phyloP scores from a whole-genome alignment of 1,139 yeast genomes.

The Pichia terricola region DNA sequence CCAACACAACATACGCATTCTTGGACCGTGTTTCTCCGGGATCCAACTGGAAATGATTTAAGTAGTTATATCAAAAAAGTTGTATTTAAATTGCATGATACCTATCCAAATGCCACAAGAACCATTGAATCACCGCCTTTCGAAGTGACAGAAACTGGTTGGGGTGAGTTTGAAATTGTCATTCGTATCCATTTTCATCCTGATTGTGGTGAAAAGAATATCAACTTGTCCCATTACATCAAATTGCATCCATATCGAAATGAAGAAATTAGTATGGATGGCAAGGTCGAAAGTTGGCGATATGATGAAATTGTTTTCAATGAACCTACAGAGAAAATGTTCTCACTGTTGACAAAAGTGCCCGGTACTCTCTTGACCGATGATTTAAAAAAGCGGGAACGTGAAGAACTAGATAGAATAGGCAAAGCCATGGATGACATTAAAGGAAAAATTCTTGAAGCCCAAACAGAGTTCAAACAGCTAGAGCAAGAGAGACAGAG shows the following conservation, averaged over 20 bases:
- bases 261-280: constrained; percentile 16
- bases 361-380: constrained; percentile 59
- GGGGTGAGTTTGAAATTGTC: constrained; percentile 97
- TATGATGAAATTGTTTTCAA: constrained; percentile 91
- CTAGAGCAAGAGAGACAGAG: constrained; percentile 31
- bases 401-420: constrained; percentile 69
- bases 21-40: constrained; percentile 91
- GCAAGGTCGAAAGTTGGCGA: constrained; percentile 54
- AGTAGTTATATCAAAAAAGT: constrained; percentile 82
- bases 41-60: constrained; percentile 74
- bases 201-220: constrained; percentile 81
- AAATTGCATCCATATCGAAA: constrained; percentile 79
- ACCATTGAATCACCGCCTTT: constrained; percentile 85
- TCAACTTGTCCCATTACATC: constrained; percentile 79
- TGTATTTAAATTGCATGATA: constrained; percentile 89
- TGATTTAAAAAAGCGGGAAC: constrained; percentile 52
- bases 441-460: constrained; percentile 44
- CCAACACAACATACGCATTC: constrained; percentile 89
- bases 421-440: constrained; percentile 59
- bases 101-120: constrained; percentile 78
- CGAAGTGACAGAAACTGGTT: constrained; percentile 94
- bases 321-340: constrained; percentile 89
- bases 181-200: constrained; percentile 78
- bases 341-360: constrained; percentile 61
- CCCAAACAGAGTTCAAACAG: constrained; percentile 41